phyloP scores from a whole-genome alignment of 163 green algal genomes.

The Chloromonas sp. region DNA sequence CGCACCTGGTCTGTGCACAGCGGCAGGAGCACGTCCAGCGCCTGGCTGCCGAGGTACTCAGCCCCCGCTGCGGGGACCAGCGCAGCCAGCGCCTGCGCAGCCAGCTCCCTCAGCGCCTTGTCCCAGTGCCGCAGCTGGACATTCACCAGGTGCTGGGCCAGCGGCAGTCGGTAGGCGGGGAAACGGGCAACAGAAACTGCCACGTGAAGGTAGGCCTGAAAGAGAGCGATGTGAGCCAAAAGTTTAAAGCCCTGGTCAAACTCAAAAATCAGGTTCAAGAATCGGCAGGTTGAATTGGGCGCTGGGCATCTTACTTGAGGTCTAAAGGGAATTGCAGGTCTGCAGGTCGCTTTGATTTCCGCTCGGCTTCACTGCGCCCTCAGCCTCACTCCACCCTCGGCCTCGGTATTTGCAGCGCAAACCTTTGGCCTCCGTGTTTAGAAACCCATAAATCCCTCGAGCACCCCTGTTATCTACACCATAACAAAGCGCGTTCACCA shows the following conservation, averaged over 20 bases:
- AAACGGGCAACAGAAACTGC: constrained; percentile 64
- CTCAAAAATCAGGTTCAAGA: too few relatives aligned
- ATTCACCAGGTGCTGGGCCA: constrained; percentile 69
- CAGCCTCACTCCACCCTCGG: too few relatives aligned
- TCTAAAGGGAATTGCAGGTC: too few relatives aligned
- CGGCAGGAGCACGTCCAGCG: constrained; percentile 54
- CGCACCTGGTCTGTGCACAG: constrained; percentile 39
- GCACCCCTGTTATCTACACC: too few relatives aligned
- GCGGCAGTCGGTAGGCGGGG: constrained; percentile 52
- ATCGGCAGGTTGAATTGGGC: too few relatives aligned
- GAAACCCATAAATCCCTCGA: too few relatives aligned
- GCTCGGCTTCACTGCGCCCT: too few relatives aligned
- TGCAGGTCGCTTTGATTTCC: too few relatives aligned
- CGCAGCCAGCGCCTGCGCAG: constrained; percentile 56
- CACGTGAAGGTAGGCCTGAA: constrained; percentile 71
- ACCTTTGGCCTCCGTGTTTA: too few relatives aligned
- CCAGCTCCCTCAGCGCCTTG: constrained; percentile 61
- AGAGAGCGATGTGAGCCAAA: background rate
- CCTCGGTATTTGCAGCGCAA: too few relatives aligned
- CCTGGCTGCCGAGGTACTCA: constrained; percentile 27
- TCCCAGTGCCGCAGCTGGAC: constrained; percentile 92
- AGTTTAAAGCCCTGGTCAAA: background rate
- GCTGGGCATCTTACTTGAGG: too few relatives aligned
- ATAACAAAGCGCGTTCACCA: too few relatives aligned
- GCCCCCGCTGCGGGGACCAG: constrained; percentile 35